These are phyloP conservation scores for Ophiostoma sp. DNA, from an alignment of 2,329 filamentous ascomycete genomes.

Conservation along the genomic window DNA sequence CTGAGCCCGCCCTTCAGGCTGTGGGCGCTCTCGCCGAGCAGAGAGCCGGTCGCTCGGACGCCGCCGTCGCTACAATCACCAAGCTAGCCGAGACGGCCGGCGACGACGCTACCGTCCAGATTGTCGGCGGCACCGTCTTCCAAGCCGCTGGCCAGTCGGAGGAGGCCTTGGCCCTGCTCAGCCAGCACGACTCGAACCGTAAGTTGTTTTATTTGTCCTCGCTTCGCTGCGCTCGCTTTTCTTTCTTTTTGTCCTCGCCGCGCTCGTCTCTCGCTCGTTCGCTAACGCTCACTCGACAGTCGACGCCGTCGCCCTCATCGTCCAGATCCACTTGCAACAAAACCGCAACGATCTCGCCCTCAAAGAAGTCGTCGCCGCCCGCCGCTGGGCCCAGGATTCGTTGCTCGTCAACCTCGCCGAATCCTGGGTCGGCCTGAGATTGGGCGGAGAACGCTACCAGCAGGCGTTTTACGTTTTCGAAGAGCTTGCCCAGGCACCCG, in stretches of 20 bases:
- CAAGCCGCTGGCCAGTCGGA: slow-evolving; percentile 80
- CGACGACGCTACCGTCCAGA: slow-evolving; percentile 79
- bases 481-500: slow-evolving; percentile 85
- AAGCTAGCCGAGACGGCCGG: slow-evolving; percentile 64
- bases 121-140: slow-evolving; percentile 78
- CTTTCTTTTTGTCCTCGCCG: no score
- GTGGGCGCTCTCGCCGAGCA: slow-evolving; percentile 73
- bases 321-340: slow-evolving; percentile 89
- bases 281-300: slow-evolving; percentile 42
- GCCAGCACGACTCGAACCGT: slow-evolving; percentile 85
- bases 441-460: slow-evolving; percentile 94
- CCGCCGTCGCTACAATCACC: slow-evolving; percentile 64
- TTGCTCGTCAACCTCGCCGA: slow-evolving; percentile 92
- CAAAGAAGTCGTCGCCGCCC: slow-evolving; percentile 83
- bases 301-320: slow-evolving; percentile 79
- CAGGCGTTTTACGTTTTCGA: slow-evolving; percentile 97
- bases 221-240: no score
- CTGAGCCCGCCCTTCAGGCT: slow-evolving; percentile 73
- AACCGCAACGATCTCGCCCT: slow-evolving; percentile 88
- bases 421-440: slow-evolving; percentile 86
- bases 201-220: slow-evolving; percentile 41
- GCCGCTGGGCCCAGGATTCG: slow-evolving; percentile 94
- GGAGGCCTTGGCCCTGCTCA: slow-evolving; percentile 76
- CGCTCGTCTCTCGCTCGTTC: no score
- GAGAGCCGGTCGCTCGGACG: slow-evolving; percentile 58